Percentiles rank a stretch among this genome's conserved stretches.
Conservation (phyloP, 176 grass and related monocot species). For the Zea mays region Zm-B73-REFERENCE-NAM-5.0 NC_050103.1:156078501-156079000, state of each 20-base stretch:
- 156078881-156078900: constrained; percentile 83
- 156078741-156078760: not conserved
- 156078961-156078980: not conserved
- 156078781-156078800: constrained; percentile 60
- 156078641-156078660: too few relatives aligned
- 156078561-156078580: too few relatives aligned
- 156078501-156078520: too few relatives aligned
- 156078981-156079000: not conserved
- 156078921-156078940: constrained; percentile 13
- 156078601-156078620: too few relatives aligned
- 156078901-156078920: constrained; percentile 57
- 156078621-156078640: too few relatives aligned
- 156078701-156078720: not conserved
- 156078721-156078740: not conserved
- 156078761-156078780: constrained; percentile 52
- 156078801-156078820: constrained; percentile 57
- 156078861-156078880: constrained; percentile 66
- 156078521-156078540: too few relatives aligned
- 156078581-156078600: too few relatives aligned
- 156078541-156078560: too few relatives aligned
- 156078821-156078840: constrained; percentile 58
- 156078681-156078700: too few relatives aligned
- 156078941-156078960: not conserved
- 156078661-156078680: too few relatives aligned
- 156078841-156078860: constrained; percentile 26